Evolutionary conservation across 1,284 basidiomycete genomes (phyloP), one percentile per base, ranked within the genome.

Genomic region (Apiotrichum gracile): DNA sequence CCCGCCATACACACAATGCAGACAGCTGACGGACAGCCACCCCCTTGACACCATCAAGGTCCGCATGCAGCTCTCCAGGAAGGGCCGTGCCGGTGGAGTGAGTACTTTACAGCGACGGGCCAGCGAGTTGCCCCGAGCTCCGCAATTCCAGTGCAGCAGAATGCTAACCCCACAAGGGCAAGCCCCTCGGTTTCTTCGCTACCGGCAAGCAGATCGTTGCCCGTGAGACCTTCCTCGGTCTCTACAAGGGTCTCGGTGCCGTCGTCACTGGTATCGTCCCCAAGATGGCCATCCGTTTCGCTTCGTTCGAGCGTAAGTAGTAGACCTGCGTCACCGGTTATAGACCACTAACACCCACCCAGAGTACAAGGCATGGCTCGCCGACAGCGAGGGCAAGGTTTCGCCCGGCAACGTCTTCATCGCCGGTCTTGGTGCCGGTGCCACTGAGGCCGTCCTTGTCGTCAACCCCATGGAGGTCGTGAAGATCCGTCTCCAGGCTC

Each of bases 401-500:
- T 51, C 50, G 16, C 58, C 64, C n/a, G 57, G 55, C n/a, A 58
- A 58, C 31, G 72, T 67, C 14, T 74, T 74, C 73, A 58, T 92
- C 87, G 91, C 91, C 64, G 94, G 94, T 69, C 80, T 99, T 26
- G 90, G 87, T 49, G 94, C 94, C 13, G 94, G 94, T 51, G 88
- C 87, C 17, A 91, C 92, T 1, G 94, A 96, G 77, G 94, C 94
- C 7, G 85, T 99, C 17, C 80, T 85, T 12, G 91, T 98, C 37
- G 94, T 98, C 13, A 96, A 90, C 54, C 94, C 94, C 0, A 98
- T 99, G 94, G 94, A 99, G 73, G 94, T 98, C 40, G 91, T 98
- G 71, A 99, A 98, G 80, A 98, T 99, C 70, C 85, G 96, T 51
- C 79, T 99, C 64, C 94, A 99, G 77, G 94, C 96, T 8, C 96